Conservation (phyloP, 305 asterid species). For the Rubia balearica region DNA sequence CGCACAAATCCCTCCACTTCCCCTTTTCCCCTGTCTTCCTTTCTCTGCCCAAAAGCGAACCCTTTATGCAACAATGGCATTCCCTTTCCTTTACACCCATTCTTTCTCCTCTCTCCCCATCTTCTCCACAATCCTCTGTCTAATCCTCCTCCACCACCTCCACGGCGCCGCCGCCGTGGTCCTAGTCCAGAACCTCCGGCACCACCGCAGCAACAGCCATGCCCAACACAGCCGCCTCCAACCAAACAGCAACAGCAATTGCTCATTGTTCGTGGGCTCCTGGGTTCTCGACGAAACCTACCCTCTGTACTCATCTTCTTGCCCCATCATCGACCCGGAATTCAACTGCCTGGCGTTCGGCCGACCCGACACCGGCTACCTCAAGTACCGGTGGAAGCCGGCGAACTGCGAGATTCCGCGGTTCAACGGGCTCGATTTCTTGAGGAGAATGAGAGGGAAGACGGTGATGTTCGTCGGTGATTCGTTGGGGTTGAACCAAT, state of each 20-base stretch:
- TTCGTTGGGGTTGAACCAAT: slow-evolving; percentile 83
- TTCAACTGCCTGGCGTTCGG: slow-evolving; percentile 84
- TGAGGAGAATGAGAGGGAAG: slow-evolving; percentile 71
- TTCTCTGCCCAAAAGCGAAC: neutral
- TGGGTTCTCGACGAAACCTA: slow-evolving; percentile 72
- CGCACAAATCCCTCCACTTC: neutral
- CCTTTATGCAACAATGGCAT: slow-evolving; percentile 1
- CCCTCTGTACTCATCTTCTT: slow-evolving; percentile 51
- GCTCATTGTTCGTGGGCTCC: slow-evolving; percentile 58
- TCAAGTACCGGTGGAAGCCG: slow-evolving; percentile 83
- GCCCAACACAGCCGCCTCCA: neutral
- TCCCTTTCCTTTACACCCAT: neutral
- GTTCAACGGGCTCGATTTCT: slow-evolving; percentile 59
- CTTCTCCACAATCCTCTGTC: neutral
- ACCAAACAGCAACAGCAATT: slow-evolving; percentile 37
- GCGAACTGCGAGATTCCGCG: slow-evolving; percentile 59
- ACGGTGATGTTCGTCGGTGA: slow-evolving; percentile 93
- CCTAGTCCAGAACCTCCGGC: neutral
- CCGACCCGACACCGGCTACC: slow-evolving; percentile 80
- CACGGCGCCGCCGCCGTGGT: neutral
- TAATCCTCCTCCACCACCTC: neutral
- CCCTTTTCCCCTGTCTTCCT: neutral
- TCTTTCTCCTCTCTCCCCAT: neutral
- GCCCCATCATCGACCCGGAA: slow-evolving; percentile 61
- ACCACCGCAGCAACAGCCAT: neutral